Base-by-base conservation (phyloP, 2,329 filamentous ascomycete species). In the Xylariaceae sp. region DNA sequence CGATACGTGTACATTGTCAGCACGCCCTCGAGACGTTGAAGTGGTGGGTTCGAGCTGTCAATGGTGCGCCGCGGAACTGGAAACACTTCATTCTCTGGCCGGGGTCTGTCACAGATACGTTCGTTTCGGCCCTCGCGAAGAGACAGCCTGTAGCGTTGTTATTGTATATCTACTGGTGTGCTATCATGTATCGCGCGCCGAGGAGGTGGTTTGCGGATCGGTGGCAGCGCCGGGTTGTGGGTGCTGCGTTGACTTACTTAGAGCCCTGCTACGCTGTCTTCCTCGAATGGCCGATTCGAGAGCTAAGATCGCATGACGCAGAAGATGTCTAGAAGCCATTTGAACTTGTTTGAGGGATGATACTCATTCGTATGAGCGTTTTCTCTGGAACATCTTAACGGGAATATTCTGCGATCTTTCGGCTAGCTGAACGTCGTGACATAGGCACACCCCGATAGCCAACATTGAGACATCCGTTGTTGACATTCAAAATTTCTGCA, bases 161-260 rank as follows among this genome's bases (percentile, higher is more conserved):
- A 2, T 36, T 60, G 11, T 61, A 59, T 14, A 43, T 58, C 3
- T 58, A 62, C 47, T 62, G 60, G 59, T 61, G 57, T 51, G 47
- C 47, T 22, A 48, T 63, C 35, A 61, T 62, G 60, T 42, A 57
- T 35, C 50, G 54, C 18, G 53, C 53, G 22, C 60, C 59, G 11
- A 56, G 40, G 15, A 48, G 57, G 7, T 62, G 61, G 59, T 62
- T 58, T 35, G 49, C 53, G 39, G 44, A 57, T 31, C 52, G 52
- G 11, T 62, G 60, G 61, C 54, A 58, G 18, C 48, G 44, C 17
- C 48, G 56, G 18, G 49, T 58, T 42, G 53, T 53, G 10, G 3
- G n/a, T 15, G 48, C 46, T 39, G 60, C 53, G 9, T 58, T 60
- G 51, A 33, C 45, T 19, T 17, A 56, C 11, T 38, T 61, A 4